Conservation (phyloP, 2,329 filamentous ascomycete species). For the Cytospora leucostoma region DNA sequence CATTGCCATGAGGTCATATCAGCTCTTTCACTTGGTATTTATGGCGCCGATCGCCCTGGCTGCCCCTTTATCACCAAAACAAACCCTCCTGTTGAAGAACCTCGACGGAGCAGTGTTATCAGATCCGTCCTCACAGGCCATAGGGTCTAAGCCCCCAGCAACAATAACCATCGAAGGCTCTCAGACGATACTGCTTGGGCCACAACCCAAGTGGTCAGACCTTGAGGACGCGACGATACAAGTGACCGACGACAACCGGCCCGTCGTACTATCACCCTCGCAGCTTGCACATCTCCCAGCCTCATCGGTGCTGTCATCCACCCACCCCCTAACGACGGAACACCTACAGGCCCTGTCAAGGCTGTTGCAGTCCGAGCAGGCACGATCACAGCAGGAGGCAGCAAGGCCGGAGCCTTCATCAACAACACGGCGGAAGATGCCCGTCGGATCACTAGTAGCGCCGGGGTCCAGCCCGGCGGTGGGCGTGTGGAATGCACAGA, state of each 20-base stretch:
- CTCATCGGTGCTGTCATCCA: constrained; percentile 30
- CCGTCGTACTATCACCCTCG: constrained; percentile 30
- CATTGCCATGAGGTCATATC: constrained; percentile 20
- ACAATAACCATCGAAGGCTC: constrained; percentile 4
- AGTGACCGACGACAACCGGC: constrained; percentile 32
- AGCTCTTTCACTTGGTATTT: constrained; percentile 19
- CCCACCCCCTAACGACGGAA: constrained; percentile 27
- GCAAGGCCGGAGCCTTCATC: neutral
- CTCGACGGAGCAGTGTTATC: constrained; percentile 2
- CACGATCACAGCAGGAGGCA: neutral
- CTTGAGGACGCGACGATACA: constrained; percentile 19
- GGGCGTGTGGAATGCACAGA: constrained; percentile 3
- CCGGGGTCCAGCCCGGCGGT: constrained; percentile 5
- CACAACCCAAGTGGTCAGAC: neutral
- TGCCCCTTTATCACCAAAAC: constrained; percentile 6
- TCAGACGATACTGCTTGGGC: constrained; percentile 3
- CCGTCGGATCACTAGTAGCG: constrained; percentile 23
- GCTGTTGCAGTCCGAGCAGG: neutral
- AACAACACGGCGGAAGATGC: constrained; percentile 9
- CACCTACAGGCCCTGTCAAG: constrained; percentile 27
- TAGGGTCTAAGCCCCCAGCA: neutral
- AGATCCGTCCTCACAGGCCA: neutral
- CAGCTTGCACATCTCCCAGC: constrained; percentile 20
- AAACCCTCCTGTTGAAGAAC: constrained; percentile 7
- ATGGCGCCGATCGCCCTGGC: constrained; percentile 17